Evolutionary conservation across 2,329 filamentous ascomycete genomes (phyloP), one percentile per base, ranked within the genome.

Genomic region (Parasarocladium wereldwijsianum): DNA sequence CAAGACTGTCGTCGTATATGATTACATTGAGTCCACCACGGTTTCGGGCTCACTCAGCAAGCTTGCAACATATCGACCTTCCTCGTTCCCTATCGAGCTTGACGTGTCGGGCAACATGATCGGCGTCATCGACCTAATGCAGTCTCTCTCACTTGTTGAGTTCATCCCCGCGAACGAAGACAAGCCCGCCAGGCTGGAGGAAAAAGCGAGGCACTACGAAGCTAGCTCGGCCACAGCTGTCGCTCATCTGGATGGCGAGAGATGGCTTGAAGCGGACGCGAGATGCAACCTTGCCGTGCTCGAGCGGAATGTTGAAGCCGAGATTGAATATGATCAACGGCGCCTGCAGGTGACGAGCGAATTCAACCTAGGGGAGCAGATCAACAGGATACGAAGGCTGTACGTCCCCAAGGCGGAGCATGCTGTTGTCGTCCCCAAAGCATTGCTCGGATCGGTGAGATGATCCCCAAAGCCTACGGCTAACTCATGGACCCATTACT

Each of bases 51-150:
- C 62, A 25, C 62, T 96, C 8, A 62, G 66, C 29, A 87, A 81
- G 47, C 48, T 79, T 11, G 80, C 82, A 1, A 71, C 74, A 3
- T 93, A 85, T 50, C 72, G 85, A 9, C 80, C 83, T 2, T 73
- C 84, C 3, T 92, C 85, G 0, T 81, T 82, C 18, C 86, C 90
- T 0, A 71, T 93, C 11, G 82, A 87, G 40, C 51, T 96, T 6
- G 73, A 76, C 8, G 67, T 94, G 10, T 70, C 72, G 2, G 79
- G 69, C 1, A 75, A 77, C 40, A 63, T 70, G 15, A 86, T 98
- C 37, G 83, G 81, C 0, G 75, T 96, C 8, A 81, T 78, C 1
- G 90, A 98, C 46, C 58, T 98, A 26, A 94, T 93, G 81, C 94
- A 96, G 55, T 93, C 83, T 2, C 62, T 93, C 15, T 76, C 79